Conservation (phyloP, 805 yeast species). For the Metahyphopichia silvanorum region DNA sequence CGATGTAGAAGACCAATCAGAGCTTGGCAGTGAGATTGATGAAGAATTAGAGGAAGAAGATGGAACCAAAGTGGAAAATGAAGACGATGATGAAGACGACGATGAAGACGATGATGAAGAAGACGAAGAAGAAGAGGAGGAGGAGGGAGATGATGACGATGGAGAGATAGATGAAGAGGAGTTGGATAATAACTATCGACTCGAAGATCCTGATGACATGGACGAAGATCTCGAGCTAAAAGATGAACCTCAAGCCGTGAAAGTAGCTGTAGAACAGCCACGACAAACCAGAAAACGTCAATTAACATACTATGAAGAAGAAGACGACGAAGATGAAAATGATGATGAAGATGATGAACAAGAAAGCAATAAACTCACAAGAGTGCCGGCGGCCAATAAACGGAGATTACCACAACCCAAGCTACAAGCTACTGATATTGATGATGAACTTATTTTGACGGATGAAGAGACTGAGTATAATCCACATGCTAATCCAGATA, state of each 20-base stretch:
- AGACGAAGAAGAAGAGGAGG: slow-evolving; percentile 11
- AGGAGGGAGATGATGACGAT: slow-evolving; percentile 12
- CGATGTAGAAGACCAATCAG: slow-evolving; percentile 9
- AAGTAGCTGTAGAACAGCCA: slow-evolving; percentile 6
- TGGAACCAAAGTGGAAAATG: slow-evolving; percentile 10
- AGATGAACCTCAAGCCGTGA: slow-evolving; percentile 12
- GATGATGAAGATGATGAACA: slow-evolving; percentile 8
- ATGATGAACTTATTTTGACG: slow-evolving; percentile 32
- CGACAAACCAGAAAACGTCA: slow-evolving; percentile 36
- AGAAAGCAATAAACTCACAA: not conserved
- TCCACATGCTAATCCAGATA: slow-evolving; percentile 39
- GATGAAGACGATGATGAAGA: slow-evolving; percentile 11
- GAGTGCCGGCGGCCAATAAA: slow-evolving; percentile 5
- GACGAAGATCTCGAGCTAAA: slow-evolving; percentile 34
- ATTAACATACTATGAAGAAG: slow-evolving; percentile 34
- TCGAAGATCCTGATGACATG: slow-evolving; percentile 35
- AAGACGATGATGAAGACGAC: slow-evolving; percentile 15
- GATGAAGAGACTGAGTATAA: slow-evolving; percentile 45
- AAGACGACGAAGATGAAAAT: slow-evolving; percentile 12
- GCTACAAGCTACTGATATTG: slow-evolving; percentile 28
- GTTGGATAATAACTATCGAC: slow-evolving; percentile 24
- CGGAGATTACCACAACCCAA: slow-evolving; percentile 9
- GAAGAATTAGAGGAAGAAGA: slow-evolving; percentile 5
- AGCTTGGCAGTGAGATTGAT: slow-evolving; percentile 5
- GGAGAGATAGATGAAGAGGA: slow-evolving; percentile 16